Evolutionary conservation across 306 rosid genomes (phyloP).

Genomic region (Macrotyloma uniflorum): DNA sequence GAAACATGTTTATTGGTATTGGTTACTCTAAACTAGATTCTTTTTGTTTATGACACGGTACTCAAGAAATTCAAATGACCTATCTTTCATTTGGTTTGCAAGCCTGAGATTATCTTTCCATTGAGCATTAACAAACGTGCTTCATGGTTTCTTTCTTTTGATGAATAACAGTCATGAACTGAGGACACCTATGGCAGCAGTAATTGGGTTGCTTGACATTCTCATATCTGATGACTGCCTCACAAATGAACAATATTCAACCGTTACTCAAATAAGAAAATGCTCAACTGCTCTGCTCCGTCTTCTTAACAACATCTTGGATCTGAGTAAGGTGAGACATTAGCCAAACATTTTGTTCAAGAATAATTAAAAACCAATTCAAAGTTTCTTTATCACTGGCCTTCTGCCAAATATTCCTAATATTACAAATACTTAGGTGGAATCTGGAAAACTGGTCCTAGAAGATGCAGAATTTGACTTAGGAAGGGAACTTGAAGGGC

Average conservation of each 20-base stretch:
- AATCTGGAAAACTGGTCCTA: constrained; percentile 93
- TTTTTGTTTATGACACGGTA: not conserved
- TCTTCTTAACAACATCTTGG: constrained; percentile 96
- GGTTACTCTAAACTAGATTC: not conserved
- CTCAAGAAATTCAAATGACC: not conserved
- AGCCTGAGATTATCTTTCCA: constrained; percentile 8
- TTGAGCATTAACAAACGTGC: constrained; percentile 13
- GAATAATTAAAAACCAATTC: not conserved
- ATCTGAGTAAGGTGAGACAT: constrained; percentile 83
- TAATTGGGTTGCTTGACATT: constrained; percentile 95
- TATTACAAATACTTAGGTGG: constrained; percentile 63
- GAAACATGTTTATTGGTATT: no score
- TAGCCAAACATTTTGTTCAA: constrained; percentile 18
- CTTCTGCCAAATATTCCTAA: constrained; percentile 31
- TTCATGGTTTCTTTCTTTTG: constrained; percentile 24
- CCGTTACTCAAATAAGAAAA: constrained; percentile 94
- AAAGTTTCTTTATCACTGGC: not conserved
- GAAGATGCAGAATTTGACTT: constrained; percentile 94
- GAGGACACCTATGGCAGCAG: constrained; percentile 99
- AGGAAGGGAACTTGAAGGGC: constrained; percentile 98
- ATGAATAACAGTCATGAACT: constrained; percentile 79
- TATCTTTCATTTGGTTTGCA: constrained; percentile 1
- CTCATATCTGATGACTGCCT: constrained; percentile 96
- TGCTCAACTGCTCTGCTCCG: constrained; percentile 96
- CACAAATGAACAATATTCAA: constrained; percentile 86